Evolutionary conservation across 2,329 filamentous ascomycete species (phyloP).

Genomic region (Arthrobotrys iridis): DNA sequence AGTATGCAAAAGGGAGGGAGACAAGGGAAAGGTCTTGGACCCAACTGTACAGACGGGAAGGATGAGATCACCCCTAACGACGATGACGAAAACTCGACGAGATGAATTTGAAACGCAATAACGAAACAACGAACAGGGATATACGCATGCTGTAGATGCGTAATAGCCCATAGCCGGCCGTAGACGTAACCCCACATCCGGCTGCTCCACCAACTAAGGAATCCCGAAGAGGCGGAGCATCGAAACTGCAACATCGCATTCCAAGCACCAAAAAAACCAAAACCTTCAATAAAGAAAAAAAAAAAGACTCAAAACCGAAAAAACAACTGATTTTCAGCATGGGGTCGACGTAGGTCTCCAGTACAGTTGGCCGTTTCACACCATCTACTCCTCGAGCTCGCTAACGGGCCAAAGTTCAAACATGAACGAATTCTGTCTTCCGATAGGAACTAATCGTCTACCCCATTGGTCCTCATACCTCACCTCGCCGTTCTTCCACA

Average conservation of each 20-base stretch:
- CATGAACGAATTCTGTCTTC: constrained; percentile 56
- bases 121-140: not conserved
- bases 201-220: constrained; percentile 13
- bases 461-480: constrained; percentile 58
- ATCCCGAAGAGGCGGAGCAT: constrained; percentile 3
- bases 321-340: not conserved
- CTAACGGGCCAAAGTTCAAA: constrained; percentile 58
- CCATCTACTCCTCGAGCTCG: constrained; percentile 53
- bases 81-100: constrained; percentile 6
- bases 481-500: constrained; percentile 58
- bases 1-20: too few relatives aligned
- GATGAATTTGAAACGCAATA: constrained; percentile 7
- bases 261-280: constrained; percentile 2
- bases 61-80: constrained; percentile 19
- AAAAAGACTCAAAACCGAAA: not conserved
- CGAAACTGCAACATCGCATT: not conserved
- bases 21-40: not conserved
- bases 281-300: not conserved
- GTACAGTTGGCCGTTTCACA: not conserved
- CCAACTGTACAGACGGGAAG: constrained; percentile 35
- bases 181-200: not conserved
- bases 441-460: constrained; percentile 56
- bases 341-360: not conserved
- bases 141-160: not conserved
- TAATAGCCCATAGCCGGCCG: not conserved